Conservation (phyloP, 208 protist genomes). For the Trypanosoma melophagium region DNA sequence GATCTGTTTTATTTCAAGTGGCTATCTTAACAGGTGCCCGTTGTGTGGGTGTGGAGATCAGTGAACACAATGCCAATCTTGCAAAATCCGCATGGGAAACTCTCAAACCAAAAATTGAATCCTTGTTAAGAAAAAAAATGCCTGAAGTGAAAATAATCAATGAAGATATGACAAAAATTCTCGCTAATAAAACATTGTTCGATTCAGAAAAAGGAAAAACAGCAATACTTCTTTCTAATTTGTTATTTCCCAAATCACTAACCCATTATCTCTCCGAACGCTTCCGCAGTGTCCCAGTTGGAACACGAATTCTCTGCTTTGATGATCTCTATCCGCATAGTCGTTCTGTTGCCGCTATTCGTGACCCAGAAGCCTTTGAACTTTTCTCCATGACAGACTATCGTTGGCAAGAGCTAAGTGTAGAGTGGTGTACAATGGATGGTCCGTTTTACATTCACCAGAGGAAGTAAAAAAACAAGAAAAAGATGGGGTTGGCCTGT, state of each 20-base stretch:
- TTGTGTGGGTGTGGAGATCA: slow-evolving; percentile 65
- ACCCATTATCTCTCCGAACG: slow-evolving; percentile 68
- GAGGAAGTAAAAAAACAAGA: slow-evolving; percentile 31
- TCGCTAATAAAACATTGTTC: slow-evolving; percentile 42
- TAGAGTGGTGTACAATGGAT: slow-evolving; percentile 61
- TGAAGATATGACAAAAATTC: slow-evolving; percentile 56
- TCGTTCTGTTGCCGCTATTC: slow-evolving; percentile 39
- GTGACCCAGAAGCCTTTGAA: slow-evolving; percentile 65
- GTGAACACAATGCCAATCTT: slow-evolving; percentile 56
- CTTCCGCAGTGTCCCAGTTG: slow-evolving; percentile 34
- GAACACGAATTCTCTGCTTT: slow-evolving; percentile 61
- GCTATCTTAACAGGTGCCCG: slow-evolving; percentile 59
- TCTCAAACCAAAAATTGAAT: slow-evolving; percentile 35
- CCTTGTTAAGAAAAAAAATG: slow-evolving; percentile 25
- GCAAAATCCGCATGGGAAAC: slow-evolving; percentile 41
- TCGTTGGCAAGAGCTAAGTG: slow-evolving; percentile 55
- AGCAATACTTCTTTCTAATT: slow-evolving; percentile 70
- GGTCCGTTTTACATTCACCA: slow-evolving; percentile 63
- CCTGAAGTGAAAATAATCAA: slow-evolving; percentile 69
- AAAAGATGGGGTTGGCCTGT: neutral
- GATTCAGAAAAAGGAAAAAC: slow-evolving; percentile 41
- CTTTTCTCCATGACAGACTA: slow-evolving; percentile 70
- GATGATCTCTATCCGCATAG: slow-evolving; percentile 71
- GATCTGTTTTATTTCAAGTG: slow-evolving; percentile 73
- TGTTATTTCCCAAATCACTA: slow-evolving; percentile 61